Evolutionary conservation across 106 monocot genomes (phyloP).

Genomic region (Vanilla planifolia): DNA sequence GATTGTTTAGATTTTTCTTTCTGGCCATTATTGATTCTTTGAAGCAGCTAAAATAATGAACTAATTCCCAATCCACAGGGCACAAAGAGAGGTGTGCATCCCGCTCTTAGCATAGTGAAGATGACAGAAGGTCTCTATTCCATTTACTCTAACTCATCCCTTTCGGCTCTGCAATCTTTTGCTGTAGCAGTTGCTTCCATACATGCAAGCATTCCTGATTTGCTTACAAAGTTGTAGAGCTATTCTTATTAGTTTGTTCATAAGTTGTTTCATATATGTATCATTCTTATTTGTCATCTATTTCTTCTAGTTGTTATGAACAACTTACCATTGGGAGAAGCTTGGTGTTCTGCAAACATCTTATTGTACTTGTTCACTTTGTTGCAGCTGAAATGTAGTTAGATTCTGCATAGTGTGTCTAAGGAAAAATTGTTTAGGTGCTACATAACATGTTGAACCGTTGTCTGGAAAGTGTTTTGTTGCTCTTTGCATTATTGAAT

Average conservation of each 20-base stretch:
- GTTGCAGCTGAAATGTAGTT: too few species aligned
- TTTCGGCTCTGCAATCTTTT: constrained; percentile 72
- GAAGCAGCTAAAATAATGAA: not conserved
- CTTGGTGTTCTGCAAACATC: too few species aligned
- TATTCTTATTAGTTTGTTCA: not conserved
- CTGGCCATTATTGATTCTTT: not conserved
- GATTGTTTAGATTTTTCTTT: not conserved
- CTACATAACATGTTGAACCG: too few species aligned
- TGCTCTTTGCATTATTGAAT: too few species aligned
- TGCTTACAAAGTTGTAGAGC: constrained; percentile 20
- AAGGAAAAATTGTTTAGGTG: too few species aligned
- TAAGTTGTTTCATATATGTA: not conserved
- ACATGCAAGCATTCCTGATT: constrained; percentile 31
- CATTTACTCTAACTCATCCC: constrained; percentile 37
- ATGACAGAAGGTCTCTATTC: constrained; percentile 36
- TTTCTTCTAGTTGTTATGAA: too few species aligned
- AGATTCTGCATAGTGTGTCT: too few species aligned
- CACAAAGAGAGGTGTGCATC: constrained; percentile 16
- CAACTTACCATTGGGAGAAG: too few species aligned
- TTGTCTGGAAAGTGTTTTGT: too few species aligned
- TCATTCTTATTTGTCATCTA: constrained; percentile 4
- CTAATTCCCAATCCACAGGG: constrained; percentile 42
- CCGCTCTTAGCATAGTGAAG: constrained; percentile 34
- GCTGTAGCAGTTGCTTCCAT: constrained; percentile 58
- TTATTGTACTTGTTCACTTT: too few species aligned